Conservation (phyloP, 768 basidiomycete genomes). For the Lyophyllum shimeji region DNA sequence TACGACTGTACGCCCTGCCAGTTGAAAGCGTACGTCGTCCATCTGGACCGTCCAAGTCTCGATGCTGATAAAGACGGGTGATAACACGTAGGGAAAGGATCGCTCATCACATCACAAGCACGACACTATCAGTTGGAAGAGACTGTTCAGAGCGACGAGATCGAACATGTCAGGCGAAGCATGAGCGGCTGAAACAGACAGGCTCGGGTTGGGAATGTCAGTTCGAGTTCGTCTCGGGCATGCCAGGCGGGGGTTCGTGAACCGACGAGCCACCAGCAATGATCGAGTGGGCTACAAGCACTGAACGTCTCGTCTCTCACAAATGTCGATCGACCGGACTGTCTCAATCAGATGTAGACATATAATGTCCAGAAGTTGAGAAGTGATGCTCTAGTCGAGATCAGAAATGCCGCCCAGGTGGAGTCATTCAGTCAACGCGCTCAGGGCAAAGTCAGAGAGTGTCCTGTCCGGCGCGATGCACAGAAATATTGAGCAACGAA, state of each 20-base stretch:
- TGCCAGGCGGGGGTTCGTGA: background rate
- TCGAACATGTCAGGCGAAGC: slow-evolving; percentile 13
- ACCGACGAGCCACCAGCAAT: background rate
- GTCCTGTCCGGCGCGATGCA: slow-evolving; percentile 1
- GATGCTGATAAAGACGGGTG: background rate
- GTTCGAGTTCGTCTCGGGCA: background rate
- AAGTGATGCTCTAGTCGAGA: background rate
- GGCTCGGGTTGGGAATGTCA: slow-evolving; percentile 3
- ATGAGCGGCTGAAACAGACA: background rate
- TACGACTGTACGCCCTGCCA: background rate
- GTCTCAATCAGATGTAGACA: slow-evolving; percentile 9
- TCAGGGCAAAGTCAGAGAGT: background rate
- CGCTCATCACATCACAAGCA: background rate
- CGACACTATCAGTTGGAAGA: background rate
- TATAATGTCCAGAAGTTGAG: slow-evolving; percentile 17
- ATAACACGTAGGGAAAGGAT: background rate
- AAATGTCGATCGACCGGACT: slow-evolving; percentile 3
- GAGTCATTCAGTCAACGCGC: background rate
- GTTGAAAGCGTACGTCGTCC: slow-evolving; percentile 4
- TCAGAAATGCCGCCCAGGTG: background rate
- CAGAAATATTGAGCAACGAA: background rate
- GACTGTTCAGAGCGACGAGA: slow-evolving; percentile 12
- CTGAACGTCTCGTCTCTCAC: background rate
- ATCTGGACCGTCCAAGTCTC: background rate
- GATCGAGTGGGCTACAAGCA: slow-evolving; percentile 3